Conservation (phyloP, 495 filamentous ascomycete genomes). For the Penicillium chermesinum region DNA sequence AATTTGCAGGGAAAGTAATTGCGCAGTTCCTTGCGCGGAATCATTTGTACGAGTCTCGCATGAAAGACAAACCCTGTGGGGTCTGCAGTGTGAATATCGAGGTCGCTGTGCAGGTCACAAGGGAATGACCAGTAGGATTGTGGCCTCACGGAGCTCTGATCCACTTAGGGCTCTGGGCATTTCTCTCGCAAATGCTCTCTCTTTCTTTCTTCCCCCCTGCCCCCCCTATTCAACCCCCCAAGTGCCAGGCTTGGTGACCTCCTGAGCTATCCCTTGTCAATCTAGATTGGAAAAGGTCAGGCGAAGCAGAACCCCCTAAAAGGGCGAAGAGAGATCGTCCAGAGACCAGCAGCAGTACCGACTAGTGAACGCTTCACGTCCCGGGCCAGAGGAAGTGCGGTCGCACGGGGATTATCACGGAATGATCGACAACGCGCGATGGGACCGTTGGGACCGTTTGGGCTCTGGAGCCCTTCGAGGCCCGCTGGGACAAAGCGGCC, state of each 20-base stretch:
- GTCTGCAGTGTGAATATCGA: conserved; percentile 2
- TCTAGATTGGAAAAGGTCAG: neutral
- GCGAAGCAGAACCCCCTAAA: too few species aligned
- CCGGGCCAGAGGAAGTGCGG: neutral
- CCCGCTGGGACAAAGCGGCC: conserved; percentile 3
- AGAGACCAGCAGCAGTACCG: neutral
- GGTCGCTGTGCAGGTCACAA: conserved; percentile 1
- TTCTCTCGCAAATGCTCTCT: too few species aligned
- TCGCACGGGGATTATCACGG: neutral
- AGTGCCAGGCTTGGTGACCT: too few species aligned
- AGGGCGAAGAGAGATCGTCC: neutral
- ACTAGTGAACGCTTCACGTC: neutral
- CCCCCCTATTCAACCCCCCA: too few species aligned
- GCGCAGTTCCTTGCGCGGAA: neutral
- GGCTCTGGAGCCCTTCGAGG: too few species aligned
- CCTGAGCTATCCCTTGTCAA: too few species aligned
- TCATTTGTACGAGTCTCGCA: neutral
- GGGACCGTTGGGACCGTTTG: conserved; percentile 24
- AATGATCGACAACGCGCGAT: conserved; percentile 21
- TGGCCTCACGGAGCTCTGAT: neutral
- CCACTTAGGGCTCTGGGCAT: too few species aligned
- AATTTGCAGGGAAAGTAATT: too few species aligned
- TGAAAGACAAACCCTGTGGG: neutral
- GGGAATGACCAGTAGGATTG: neutral
- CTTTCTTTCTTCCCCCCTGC: too few species aligned